Conservation (phyloP, 1,139 yeast species). For the Suhomyces chickasaworum region DNA sequence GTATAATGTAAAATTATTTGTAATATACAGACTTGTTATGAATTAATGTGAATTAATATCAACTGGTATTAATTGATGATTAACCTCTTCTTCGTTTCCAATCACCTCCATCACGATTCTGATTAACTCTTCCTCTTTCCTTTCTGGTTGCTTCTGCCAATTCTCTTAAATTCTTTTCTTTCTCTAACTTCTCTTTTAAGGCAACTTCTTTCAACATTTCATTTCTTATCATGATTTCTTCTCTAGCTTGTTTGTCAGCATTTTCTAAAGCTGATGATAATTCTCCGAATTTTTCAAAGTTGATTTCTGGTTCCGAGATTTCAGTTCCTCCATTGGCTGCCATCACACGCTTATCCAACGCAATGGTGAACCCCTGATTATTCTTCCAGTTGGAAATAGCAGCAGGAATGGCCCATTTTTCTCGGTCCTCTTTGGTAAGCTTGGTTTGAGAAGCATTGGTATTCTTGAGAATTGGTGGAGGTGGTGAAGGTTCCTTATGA, state of each 20-base stretch:
- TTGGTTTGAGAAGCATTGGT: slow-evolving; percentile 30
- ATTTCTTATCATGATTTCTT: slow-evolving; percentile 63
- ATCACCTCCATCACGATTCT: slow-evolving; percentile 1
- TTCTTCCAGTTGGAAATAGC: slow-evolving; percentile 96
- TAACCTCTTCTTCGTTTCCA: slow-evolving; percentile 2
- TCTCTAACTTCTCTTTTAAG: slow-evolving; percentile 55
- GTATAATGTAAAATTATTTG: slow-evolving; percentile 5
- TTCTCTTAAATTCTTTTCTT: slow-evolving; percentile 58
- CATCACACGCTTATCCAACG: slow-evolving; percentile 74
- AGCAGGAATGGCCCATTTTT: slow-evolving; percentile 86
- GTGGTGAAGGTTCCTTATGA: slow-evolving; percentile 62
- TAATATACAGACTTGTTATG: slow-evolving; percentile 1
- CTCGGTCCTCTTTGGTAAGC: slow-evolving; percentile 75
- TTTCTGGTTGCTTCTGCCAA: slow-evolving; percentile 62
- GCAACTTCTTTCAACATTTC: slow-evolving; percentile 57
- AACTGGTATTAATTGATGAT: not conserved
- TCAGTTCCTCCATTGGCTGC: slow-evolving; percentile 50
- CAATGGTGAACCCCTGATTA: slow-evolving; percentile 85
- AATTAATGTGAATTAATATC: not conserved
- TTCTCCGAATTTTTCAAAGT: slow-evolving; percentile 58
- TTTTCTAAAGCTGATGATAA: slow-evolving; percentile 71
- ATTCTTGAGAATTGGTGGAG: slow-evolving; percentile 51
- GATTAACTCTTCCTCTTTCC: slow-evolving; percentile 16
- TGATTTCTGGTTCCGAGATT: slow-evolving; percentile 40
- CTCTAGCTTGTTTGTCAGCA: slow-evolving; percentile 76